Percentiles rank a stretch among this genome's conserved stretches.
phyloP scores from a whole-genome alignment of 495 filamentous ascomycete genomes.

The Xylaria cubensis region DNA sequence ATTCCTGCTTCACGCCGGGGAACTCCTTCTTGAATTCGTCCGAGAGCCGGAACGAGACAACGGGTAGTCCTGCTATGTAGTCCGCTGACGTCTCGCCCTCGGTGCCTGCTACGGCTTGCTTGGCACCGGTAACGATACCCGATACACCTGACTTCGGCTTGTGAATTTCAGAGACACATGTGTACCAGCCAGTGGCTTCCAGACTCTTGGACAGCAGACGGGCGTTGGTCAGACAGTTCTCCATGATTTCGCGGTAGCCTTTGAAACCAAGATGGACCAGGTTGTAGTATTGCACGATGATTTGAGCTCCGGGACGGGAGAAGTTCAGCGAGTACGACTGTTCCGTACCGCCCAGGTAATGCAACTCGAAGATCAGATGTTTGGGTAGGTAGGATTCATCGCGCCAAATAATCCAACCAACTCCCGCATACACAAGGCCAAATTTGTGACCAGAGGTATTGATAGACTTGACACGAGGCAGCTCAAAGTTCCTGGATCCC shows the following conservation, averaged over 20 bases:
- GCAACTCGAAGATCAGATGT: conserved; percentile 74
- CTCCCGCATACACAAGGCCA: conserved; percentile 72
- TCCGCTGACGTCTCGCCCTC: conserved; percentile 60
- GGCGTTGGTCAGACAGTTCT: conserved; percentile 74
- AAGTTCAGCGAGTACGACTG: conserved; percentile 80
- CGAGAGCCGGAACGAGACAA: conserved; percentile 71
- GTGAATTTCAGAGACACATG: conserved; percentile 74
- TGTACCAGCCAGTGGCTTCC: conserved; percentile 73
- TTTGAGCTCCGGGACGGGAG: conserved; percentile 72
- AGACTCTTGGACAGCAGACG: conserved; percentile 70
- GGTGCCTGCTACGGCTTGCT: conserved; percentile 40
- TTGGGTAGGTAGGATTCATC: conserved; percentile 72
- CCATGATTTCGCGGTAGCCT: conserved; percentile 71
- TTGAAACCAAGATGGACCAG: conserved; percentile 74
- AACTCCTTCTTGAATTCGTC: conserved; percentile 68
- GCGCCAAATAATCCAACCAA: conserved; percentile 81
- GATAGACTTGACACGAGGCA: conserved; percentile 77
- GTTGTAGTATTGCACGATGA: conserved; percentile 80
- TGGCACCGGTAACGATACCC: conserved; percentile 39
- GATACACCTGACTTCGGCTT: conserved; percentile 42
- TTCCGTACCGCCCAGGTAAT: conserved; percentile 78
- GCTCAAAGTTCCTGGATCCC: conserved; percentile 66
- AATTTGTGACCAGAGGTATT: conserved; percentile 79
- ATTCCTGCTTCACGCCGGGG: conserved; percentile 70
- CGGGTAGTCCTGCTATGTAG: conserved; percentile 73